Evolutionary conservation across 2,329 filamentous ascomycete species (phyloP), one percentile per base, ranked within the genome.

Genomic region (Fusarium pininemorale): DNA sequence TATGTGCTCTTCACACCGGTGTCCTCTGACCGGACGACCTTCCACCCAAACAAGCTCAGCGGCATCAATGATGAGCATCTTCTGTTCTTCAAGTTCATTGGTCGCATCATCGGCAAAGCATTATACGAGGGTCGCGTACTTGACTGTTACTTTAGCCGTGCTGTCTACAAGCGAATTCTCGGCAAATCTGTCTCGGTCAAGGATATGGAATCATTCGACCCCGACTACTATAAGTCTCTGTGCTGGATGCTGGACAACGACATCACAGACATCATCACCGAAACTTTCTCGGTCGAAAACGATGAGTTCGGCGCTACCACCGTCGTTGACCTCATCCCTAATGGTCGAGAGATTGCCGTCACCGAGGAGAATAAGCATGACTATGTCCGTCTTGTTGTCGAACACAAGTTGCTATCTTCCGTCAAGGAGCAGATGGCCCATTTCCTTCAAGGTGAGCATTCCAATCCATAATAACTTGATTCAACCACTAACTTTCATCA

Each of bases 41-140:
- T 99, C 92, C 96, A 99, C 82, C 96, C 97, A 22, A 99, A 98
- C 83, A 94, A 94, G 80, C 89, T 97, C 73, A 98, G 96, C 83
- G 91, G 91, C 50, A 92, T 98, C 88, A 99, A 99, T 81, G 92
- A 94, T 39, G 96, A 99, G 83, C 97, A 99, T 86, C 84, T 98
- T 68, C 91, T 94, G 87, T 99, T 98, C 89, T 99, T 99, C 90
- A 98, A 98, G 82, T 99, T 99, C 84, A 98, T 99, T 79, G 96
- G 96, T 47, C 94, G 96, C 56, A 95, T 99, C 83, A 99, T 99
- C 77, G 97, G 96, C 79, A 99, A 99, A 84, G 96, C 96, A 42
- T 88, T 99, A 55, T 99, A 98, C 82, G 97, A 99, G 85, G 94
- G 94, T 51, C 93, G 96, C 64, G 91, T 99, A 41, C 91, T 99